Evolutionary conservation across 208 protist species (phyloP).

Genomic region (Crithidia bombi): DNA sequence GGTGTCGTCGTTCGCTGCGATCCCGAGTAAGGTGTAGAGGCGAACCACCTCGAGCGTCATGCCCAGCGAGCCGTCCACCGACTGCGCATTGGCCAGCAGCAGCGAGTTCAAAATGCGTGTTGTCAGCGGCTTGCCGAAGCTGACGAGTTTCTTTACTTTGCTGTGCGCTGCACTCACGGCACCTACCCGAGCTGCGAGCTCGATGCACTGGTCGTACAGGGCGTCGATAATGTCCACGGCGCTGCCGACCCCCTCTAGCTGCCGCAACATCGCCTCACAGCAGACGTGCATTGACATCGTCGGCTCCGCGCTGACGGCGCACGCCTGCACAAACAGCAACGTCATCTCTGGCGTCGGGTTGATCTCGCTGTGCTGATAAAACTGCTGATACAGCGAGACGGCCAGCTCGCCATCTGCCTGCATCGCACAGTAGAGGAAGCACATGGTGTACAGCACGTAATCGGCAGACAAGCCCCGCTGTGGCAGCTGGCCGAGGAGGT

Average conservation of each 20-base stretch:
- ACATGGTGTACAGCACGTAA: slow-evolving; percentile 79
- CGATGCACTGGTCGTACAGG: slow-evolving; percentile 86
- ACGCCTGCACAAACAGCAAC: slow-evolving; percentile 81
- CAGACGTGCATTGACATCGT: slow-evolving; percentile 64
- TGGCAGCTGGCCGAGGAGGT: slow-evolving; percentile 69
- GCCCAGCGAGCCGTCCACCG: slow-evolving; percentile 52
- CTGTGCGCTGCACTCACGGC: slow-evolving; percentile 77
- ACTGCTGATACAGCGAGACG: slow-evolving; percentile 72
- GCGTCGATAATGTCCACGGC: slow-evolving; percentile 52
- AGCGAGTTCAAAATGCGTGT: slow-evolving; percentile 87
- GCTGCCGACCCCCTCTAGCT: slow-evolving; percentile 75
- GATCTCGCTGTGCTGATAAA: slow-evolving; percentile 61
- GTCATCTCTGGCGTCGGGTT: slow-evolving; percentile 89
- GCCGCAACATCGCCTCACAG: slow-evolving; percentile 56
- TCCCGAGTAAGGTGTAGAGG: slow-evolving; percentile 65
- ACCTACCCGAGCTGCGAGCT: slow-evolving; percentile 76
- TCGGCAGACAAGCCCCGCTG: slow-evolving; percentile 78
- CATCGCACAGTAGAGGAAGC: slow-evolving; percentile 78
- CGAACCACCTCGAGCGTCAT: slow-evolving; percentile 76
- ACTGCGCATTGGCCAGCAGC: slow-evolving; percentile 82
- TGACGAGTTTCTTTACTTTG: slow-evolving; percentile 73
- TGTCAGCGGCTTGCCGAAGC: slow-evolving; percentile 77
- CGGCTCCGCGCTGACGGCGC: slow-evolving; percentile 55
- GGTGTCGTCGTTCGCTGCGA: slow-evolving; percentile 75
- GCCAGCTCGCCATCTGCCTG: slow-evolving; percentile 83